phyloP scores from a whole-genome alignment of 1,139 yeast genomes.

The Scheffersomyces segobiensis region DNA sequence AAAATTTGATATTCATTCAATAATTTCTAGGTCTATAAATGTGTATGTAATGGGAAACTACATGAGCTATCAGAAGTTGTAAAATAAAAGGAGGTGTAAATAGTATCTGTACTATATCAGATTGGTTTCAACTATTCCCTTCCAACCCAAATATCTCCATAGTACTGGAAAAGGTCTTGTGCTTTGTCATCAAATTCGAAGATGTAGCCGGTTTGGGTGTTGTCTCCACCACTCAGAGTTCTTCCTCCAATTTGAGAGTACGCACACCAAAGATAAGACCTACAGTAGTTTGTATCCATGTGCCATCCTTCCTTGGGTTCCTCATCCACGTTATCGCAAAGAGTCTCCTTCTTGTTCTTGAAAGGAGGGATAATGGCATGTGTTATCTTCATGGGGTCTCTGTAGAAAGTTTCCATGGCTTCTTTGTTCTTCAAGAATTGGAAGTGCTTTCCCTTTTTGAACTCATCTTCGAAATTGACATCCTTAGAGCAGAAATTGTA shows the following conservation, averaged over 20 bases:
- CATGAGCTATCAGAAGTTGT: neutral
- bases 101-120: too few species aligned
- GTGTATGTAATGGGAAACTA: neutral
- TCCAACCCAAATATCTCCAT: conserved; percentile 39
- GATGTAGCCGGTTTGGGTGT: conserved; percentile 24
- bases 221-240: conserved; percentile 22
- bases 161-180: conserved; percentile 24
- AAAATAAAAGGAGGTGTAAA: too few species aligned
- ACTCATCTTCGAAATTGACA: conserved; percentile 28
- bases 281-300: conserved; percentile 35
- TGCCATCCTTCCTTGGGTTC: conserved; percentile 35
- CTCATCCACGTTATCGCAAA: conserved; percentile 22
- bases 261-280: conserved; percentile 48
- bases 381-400: conserved; percentile 22
- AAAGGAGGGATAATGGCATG: conserved; percentile 36
- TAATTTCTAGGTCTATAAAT: neutral
- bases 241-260: conserved; percentile 42
- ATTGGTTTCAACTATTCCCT: conserved; percentile 17
- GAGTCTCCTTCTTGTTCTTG: conserved; percentile 22
- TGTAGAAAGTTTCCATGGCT: conserved; percentile 22
- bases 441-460: conserved; percentile 17
- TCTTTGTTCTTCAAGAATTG: conserved; percentile 18
- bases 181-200: conserved; percentile 23
- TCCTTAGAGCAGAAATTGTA: conserved; percentile 32
- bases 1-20: neutral